A percentile compares a stretch with the other conserved stretches of the same genome.
phyloP scores from a whole-genome alignment of 768 basidiomycete species.

The Trametopsis cervina region DNA sequence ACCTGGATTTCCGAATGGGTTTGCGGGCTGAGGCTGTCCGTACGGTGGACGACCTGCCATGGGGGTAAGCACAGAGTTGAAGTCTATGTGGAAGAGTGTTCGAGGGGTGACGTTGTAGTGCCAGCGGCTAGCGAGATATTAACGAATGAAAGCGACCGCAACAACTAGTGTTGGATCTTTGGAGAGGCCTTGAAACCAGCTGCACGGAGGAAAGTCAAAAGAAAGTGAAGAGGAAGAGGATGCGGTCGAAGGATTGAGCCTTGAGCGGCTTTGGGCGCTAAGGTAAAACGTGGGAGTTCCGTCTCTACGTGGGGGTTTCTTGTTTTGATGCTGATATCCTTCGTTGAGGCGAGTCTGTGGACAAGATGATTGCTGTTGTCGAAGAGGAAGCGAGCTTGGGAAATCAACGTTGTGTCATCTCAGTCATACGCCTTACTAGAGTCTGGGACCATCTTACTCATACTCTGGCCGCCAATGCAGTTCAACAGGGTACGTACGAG shows the following conservation, averaged over 20 bases:
- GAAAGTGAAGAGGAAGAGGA: conserved; percentile 10
- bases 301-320: conserved; percentile 10
- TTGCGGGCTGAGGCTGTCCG: conserved; percentile 18
- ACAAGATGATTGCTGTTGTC: too few relatives aligned
- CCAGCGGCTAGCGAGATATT: conserved; percentile 1
- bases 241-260: conserved; percentile 4
- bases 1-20: conserved; percentile 24
- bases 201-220: not conserved
- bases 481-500: too few relatives aligned
- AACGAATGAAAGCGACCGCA: conserved; percentile 24
- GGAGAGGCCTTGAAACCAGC: conserved; percentile 1
- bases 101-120: conserved; percentile 5
- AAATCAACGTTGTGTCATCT: too few relatives aligned
- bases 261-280: conserved; percentile 1
- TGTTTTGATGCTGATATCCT: too few relatives aligned
- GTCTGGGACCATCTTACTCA: too few relatives aligned
- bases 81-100: conserved; percentile 9
- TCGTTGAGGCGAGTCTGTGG: too few relatives aligned
- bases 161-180: conserved; percentile 26
- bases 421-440: too few relatives aligned
- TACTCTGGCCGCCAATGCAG: too few relatives aligned
- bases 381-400: too few relatives aligned
- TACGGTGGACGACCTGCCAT: conserved; percentile 31
- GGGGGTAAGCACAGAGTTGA: conserved; percentile 8
- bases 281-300: conserved; percentile 12